phyloP scores from a whole-genome alignment of 1,139 yeast genomes.

The Waltiozyma solani region DNA sequence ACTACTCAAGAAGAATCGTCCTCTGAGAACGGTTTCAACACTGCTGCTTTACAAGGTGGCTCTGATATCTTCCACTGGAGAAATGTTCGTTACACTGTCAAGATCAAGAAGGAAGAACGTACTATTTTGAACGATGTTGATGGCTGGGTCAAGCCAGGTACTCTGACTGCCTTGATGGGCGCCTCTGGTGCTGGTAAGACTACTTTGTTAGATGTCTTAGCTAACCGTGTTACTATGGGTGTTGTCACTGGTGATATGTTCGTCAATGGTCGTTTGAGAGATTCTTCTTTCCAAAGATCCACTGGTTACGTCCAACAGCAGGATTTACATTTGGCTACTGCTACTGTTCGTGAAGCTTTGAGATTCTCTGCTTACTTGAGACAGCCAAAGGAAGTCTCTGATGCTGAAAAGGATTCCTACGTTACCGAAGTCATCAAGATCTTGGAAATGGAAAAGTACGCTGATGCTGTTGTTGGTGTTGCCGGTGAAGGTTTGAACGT shows the following conservation, averaged over 20 bases:
- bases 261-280: conserved; percentile 64
- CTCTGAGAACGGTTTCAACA: conserved; percentile 4
- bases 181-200: conserved; percentile 89
- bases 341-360: conserved; percentile 75
- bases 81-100: conserved; percentile 64
- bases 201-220: conserved; percentile 62
- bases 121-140: conserved; percentile 59
- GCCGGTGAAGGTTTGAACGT: conserved; percentile 75
- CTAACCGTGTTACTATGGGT: conserved; percentile 73
- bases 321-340: conserved; percentile 63
- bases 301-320: conserved; percentile 84
- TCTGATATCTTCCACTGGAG: conserved; percentile 69
- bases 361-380: conserved; percentile 64
- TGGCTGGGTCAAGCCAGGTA: conserved; percentile 79
- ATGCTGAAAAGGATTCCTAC: conserved; percentile 52
- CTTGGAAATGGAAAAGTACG: conserved; percentile 63
- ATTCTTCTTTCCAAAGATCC: conserved; percentile 66
- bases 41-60: conserved; percentile 19
- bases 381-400: conserved; percentile 48
- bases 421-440: conserved; percentile 63
- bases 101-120: conserved; percentile 54
- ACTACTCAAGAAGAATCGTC: conserved; percentile 10
- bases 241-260: conserved; percentile 67
- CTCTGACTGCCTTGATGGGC: conserved; percentile 75
- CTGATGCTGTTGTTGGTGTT: conserved; percentile 78